phyloP scores from a whole-genome alignment of 768 basidiomycete genomes.

The Pisolithus albus region DNA sequence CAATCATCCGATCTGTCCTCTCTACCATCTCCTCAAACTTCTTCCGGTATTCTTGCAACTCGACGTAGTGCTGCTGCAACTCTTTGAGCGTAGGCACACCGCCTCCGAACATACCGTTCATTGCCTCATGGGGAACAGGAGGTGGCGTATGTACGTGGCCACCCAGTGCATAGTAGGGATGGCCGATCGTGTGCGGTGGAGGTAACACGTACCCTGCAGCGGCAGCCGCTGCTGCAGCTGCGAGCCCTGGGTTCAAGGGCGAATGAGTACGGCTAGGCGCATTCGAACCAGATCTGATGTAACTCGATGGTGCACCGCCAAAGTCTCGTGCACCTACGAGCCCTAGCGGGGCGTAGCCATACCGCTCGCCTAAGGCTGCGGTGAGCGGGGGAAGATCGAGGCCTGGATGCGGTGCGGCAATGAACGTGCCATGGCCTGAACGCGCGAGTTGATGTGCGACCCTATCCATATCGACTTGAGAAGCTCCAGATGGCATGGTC shows the following conservation, averaged over 20 bases:
- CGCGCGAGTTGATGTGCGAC: conserved; percentile 30
- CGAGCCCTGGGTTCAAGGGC: conserved; percentile 47
- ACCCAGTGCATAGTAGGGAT: conserved; percentile 31
- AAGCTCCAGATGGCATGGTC: conserved; percentile 20
- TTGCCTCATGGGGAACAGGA: conserved; percentile 19
- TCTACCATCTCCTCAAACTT: conserved; percentile 69
- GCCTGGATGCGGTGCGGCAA: conserved; percentile 35
- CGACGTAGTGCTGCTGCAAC: conserved; percentile 63
- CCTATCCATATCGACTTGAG: conserved; percentile 21
- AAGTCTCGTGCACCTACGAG: conserved; percentile 28
- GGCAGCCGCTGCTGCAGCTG: conserved; percentile 25
- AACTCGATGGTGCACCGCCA: conserved; percentile 43
- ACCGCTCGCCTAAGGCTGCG: conserved; percentile 33
- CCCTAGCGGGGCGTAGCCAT: conserved; percentile 32
- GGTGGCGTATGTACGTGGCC: conserved; percentile 29
- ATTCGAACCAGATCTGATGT: conserved; percentile 57
- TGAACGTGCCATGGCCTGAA: conserved; percentile 30
- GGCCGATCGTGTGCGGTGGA: conserved; percentile 30
- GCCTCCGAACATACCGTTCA: conserved; percentile 22
- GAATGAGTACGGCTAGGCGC: conserved; percentile 72
- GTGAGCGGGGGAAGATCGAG: conserved; percentile 61
- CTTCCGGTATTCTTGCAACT: conserved; percentile 56
- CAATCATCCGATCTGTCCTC: conserved; percentile 68
- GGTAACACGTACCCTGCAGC: conserved; percentile 38
- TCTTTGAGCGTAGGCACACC: conserved; percentile 47